Percentiles rank a stretch among this genome's conserved stretches.
These are phyloP conservation scores for Cytospora paraplurivora DNA, from an alignment of 2,329 filamentous ascomycete species.

Conservation along the genomic window DNA sequence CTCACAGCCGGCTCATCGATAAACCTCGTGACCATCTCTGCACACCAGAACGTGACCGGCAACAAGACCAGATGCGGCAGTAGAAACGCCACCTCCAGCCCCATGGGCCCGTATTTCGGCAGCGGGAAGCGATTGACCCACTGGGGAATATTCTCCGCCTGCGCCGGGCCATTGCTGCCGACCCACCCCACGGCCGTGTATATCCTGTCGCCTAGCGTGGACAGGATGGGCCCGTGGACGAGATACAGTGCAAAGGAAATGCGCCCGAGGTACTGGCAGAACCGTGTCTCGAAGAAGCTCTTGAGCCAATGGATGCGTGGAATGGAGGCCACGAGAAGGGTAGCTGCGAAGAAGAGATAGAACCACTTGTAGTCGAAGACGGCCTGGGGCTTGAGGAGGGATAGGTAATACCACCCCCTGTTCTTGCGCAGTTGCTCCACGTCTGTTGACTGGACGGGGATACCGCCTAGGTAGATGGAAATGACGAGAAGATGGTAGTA, in stretches of 20 bases:
- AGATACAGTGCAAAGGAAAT: slow-evolving; percentile 66
- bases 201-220: slow-evolving; percentile 61
- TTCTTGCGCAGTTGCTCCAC: slow-evolving; percentile 53
- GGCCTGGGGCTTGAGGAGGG: slow-evolving; percentile 65
- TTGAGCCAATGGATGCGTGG: slow-evolving; percentile 61
- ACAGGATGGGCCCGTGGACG: slow-evolving; percentile 64
- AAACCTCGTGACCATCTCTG: slow-evolving; percentile 56
- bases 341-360: slow-evolving; percentile 63
- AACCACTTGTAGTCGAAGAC: slow-evolving; percentile 70
- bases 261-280: slow-evolving; percentile 64
- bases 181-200: slow-evolving; percentile 63
- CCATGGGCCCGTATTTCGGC: slow-evolving; percentile 57
- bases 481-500: slow-evolving; percentile 54
- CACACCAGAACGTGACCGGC: slow-evolving; percentile 60
- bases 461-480: slow-evolving; percentile 61
- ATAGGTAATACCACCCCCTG: slow-evolving; percentile 63
- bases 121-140: slow-evolving; percentile 61
- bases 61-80: slow-evolving; percentile 61
- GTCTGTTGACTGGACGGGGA: slow-evolving; percentile 55
- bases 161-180: slow-evolving; percentile 48
- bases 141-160: slow-evolving; percentile 52
- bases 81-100: slow-evolving; percentile 62
- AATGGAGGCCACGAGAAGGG: slow-evolving; percentile 56
- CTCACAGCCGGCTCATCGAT: slow-evolving; percentile 64
- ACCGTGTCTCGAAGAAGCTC: slow-evolving; percentile 58